Base-by-base conservation (phyloP, 1,284 basidiomycete species). In the Pyrrhoderma lamaoense region DNA sequence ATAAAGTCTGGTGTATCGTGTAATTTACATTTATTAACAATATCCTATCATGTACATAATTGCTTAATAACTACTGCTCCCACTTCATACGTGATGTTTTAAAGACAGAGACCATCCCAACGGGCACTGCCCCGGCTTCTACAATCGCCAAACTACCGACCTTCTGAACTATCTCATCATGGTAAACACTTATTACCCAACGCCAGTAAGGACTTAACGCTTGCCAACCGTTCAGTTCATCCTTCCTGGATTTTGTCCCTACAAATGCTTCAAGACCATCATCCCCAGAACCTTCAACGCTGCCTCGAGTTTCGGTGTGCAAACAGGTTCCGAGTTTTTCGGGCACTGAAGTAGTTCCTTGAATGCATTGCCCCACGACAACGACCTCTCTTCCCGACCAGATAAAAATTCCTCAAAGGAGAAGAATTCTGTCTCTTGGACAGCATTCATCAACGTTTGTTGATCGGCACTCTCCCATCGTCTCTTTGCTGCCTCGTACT, bases 71-170 rank as follows among this genome's bases (percentile, higher is more conserved):
- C 31, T 39, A 71, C 59, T 71, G 64, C 53, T 73, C 70, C 65
- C 69, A 63, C 51, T 67, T 69, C 57, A 70, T 68, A 56, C 66
- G 65, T 23, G 69, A 69, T 3, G 59, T 61, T 56, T 62, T 68
- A 59, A 70, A 72, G 37, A 71, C 60, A 45, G 70, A 63, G 5
- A 73, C 67, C 64, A 74, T 65, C 14, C 69, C 70, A 16, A 70
- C 64, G 37, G 71, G 72, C 48, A 75, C 72, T 57, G 72, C 58
- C 16, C 61, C 64, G 18, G 67, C 59, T 54, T 73, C 70, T 16
- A 74, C 71, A 9, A 66, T 61, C 36, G 71, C 67, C 46, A 72
- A 55, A n/a, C 65, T 61, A 1, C 72, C 72, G 57, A 72, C 73
- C 49, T 66, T 67, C 49, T 65, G 64, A 21, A 71, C 60, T n/a